Evolutionary conservation across 768 basidiomycete genomes (phyloP), one percentile per base, ranked within the genome.

Genomic region (Strobilomyces dryophilus): DNA sequence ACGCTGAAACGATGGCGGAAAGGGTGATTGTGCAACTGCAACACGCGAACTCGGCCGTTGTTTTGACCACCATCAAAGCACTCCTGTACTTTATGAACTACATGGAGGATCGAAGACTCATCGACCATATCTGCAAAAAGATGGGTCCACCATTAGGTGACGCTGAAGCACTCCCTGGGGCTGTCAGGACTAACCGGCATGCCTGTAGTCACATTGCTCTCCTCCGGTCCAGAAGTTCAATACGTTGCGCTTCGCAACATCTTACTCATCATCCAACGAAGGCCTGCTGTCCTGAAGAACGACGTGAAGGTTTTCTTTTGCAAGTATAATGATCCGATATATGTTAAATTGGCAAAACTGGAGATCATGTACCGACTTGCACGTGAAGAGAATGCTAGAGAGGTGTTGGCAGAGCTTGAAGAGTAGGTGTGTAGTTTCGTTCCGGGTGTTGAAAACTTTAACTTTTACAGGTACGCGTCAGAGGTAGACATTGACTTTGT

Each of bases 261-360:
- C 66, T 79, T 98, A 45, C 80, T 99, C 45, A 97, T 99, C 67
- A 95, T 99, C 57, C 97, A 98, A 73, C 83, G 95, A 45, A 81
- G 97, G 29, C 94, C 97, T 4, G 71, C 84, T 12, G 92, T 99
- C 31, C 76, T 99, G 39, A 90, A 90, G 72, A 97, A 97, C 71
- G 97, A 98, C 66, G 95, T 99, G 65, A 93, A 93, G 63, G 95
- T 98, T 14, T 98, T 99, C 74, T 99, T 99, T 74, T 98, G 94
- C 88, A 98, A 99, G 72, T 99, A 98, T 71, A 98, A 98, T 68
- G 97, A 98, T 64, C 97, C 97, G 3, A 97, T 98, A 60, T 99
- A 98, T 68, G 92, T 98, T 68, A 98, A 99, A 69, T 79, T 99
- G 29, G 95, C 95, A 46, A 98, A 99, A 63, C 77, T 99, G 48